phyloP scores from a whole-genome alignment of 164 flowering plant genomes.

The Aristolochia contorta region DNA sequence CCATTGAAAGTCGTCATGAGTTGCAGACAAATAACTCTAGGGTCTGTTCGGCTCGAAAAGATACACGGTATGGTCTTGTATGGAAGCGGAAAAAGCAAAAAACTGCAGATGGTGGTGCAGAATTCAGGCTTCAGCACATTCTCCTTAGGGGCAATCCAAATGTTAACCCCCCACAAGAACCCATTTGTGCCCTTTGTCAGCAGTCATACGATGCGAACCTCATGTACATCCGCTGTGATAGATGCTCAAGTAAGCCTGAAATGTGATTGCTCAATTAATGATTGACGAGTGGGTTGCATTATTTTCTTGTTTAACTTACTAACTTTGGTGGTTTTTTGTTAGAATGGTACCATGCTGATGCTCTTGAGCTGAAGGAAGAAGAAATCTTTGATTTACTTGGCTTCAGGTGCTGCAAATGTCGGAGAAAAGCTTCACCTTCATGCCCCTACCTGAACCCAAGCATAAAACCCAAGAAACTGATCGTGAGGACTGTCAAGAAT shows the following conservation, averaged over 20 bases:
- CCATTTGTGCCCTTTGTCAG: constrained; percentile 52
- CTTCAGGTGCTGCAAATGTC: constrained; percentile 86
- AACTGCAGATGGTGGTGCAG: constrained; percentile 23
- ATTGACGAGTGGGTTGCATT: not conserved
- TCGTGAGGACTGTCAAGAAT: constrained; percentile 20
- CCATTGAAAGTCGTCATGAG: constrained; percentile 9
- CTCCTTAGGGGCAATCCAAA: constrained; percentile 34
- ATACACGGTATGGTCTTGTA: constrained; percentile 44
- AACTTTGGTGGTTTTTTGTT: constrained; percentile 12
- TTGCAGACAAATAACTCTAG: constrained; percentile 16
- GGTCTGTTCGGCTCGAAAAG: constrained; percentile 21
- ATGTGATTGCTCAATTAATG: not conserved
- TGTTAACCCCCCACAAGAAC: constrained; percentile 13
- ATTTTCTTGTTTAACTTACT: not conserved
- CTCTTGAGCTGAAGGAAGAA: constrained; percentile 68
- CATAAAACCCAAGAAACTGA: constrained; percentile 15
- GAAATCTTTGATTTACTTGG: constrained; percentile 54
- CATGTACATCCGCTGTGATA: constrained; percentile 70
- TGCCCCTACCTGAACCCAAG: constrained; percentile 53
- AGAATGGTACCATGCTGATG: constrained; percentile 97
- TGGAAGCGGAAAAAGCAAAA: constrained; percentile 50
- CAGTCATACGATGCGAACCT: constrained; percentile 60
- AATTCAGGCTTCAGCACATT: constrained; percentile 50
- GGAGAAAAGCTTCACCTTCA: constrained; percentile 46
- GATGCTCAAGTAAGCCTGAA: constrained; percentile 55